Evolutionary conservation across 2,329 filamentous ascomycete species (phyloP).

Genomic region (Xylaria sp.): DNA sequence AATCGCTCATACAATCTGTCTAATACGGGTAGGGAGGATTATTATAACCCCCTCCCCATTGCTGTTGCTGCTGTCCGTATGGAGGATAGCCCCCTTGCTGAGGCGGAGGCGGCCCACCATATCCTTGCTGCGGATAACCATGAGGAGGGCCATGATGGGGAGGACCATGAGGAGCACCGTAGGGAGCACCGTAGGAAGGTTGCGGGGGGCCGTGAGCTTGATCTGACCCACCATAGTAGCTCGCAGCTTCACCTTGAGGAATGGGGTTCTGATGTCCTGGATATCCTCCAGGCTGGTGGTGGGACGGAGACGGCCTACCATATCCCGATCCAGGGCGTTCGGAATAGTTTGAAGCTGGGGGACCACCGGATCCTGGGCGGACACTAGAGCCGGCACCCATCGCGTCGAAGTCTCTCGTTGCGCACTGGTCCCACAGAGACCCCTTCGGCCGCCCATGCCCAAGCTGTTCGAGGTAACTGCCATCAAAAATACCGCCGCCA

Average conservation of each 20-base stretch:
- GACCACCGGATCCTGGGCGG: conserved; percentile 44
- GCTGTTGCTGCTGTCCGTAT: conserved; percentile 33
- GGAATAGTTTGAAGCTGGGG: conserved; percentile 49
- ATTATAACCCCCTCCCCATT: conserved; percentile 33
- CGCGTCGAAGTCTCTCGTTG: conserved; percentile 66
- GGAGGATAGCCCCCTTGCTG: conserved; percentile 37
- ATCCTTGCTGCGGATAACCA: conserved; percentile 22
- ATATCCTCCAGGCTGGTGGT: conserved; percentile 27
- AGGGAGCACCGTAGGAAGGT: neutral
- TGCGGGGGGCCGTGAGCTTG: conserved; percentile 1
- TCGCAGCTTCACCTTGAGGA: conserved; percentile 37
- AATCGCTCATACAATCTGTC: neutral
- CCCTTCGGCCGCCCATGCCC: conserved; percentile 69
- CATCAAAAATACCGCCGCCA: conserved; percentile 53
- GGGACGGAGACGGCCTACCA: conserved; percentile 21
- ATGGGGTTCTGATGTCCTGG: conserved; percentile 27
- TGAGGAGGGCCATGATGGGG: neutral
- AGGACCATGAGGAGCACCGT: neutral
- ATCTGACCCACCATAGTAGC: conserved; percentile 30
- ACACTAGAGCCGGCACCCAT: conserved; percentile 61
- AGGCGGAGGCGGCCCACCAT: conserved; percentile 33
- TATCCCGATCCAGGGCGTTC: conserved; percentile 46
- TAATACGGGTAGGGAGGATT: conserved; percentile 38
- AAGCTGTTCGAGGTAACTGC: conserved; percentile 53
- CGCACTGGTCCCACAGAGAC: conserved; percentile 71